Evolutionary conservation across 768 basidiomycete genomes (phyloP).

Genomic region (Infundibulicybe gibba): DNA sequence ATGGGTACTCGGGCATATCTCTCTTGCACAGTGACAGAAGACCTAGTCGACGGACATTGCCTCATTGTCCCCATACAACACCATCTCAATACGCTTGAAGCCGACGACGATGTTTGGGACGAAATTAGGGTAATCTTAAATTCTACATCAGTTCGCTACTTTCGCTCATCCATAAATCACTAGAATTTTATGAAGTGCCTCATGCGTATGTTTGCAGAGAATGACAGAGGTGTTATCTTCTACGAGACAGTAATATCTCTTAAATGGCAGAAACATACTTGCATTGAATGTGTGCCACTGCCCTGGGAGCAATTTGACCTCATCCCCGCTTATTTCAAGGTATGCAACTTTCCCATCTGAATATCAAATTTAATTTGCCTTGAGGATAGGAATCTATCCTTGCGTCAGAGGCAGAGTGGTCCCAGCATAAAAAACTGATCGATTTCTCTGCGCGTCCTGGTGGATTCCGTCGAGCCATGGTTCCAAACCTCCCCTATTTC

Average conservation of each 20-base stretch:
- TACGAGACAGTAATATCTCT: constrained; percentile 90
- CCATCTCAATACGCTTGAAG: constrained; percentile 85
- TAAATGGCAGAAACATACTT: constrained; percentile 87
- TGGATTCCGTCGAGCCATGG: constrained; percentile 93
- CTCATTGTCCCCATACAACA: constrained; percentile 96
- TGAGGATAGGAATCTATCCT: constrained; percentile 81
- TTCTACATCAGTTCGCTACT: background rate
- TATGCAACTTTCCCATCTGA: constrained; percentile 20
- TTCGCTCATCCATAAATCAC: background rate
- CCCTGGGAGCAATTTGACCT: constrained; percentile 86
- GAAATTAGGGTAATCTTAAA: constrained; percentile 75
- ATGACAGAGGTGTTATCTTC: constrained; percentile 93
- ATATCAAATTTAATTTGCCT: background rate
- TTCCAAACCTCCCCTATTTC: constrained; percentile 96
- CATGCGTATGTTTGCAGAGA: constrained; percentile 91
- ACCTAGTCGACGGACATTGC: constrained; percentile 90
- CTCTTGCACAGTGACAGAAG: constrained; percentile 84
- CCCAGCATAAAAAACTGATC: constrained; percentile 95
- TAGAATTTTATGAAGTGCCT: constrained; percentile 88
- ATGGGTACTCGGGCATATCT: constrained; percentile 90
- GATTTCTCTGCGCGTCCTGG: constrained; percentile 89
- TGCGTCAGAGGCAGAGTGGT: constrained; percentile 94
- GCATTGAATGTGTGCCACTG: constrained; percentile 91
- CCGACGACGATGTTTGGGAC: constrained; percentile 98
- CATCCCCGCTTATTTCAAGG: constrained; percentile 92